Evolutionary conservation across 805 yeast species (phyloP).

Genomic region (Clavispora vitiphila): DNA sequence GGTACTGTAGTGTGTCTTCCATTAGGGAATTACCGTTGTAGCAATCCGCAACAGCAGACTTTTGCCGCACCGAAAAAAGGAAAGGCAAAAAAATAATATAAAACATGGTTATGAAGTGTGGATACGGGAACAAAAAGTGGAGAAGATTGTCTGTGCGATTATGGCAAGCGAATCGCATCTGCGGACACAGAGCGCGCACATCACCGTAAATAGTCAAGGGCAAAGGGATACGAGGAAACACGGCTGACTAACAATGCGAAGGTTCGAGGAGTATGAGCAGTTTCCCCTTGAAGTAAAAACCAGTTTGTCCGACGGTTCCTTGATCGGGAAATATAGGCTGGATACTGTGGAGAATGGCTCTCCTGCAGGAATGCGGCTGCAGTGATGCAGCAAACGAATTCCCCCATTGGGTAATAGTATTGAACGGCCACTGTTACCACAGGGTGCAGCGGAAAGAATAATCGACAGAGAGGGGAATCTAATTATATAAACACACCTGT

Average conservation of each 20-base stretch:
- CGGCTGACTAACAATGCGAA: not conserved
- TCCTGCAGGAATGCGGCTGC: constrained; percentile 1
- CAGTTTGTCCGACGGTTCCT: not conserved
- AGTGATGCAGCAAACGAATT: not conserved
- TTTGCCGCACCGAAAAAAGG: no score
- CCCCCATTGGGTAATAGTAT: constrained; percentile 4
- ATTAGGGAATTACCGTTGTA: no score
- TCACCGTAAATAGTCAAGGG: no score
- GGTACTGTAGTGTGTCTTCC: no score
- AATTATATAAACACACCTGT: not conserved
- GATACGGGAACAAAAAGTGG: no score
- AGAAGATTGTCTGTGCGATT: not conserved
- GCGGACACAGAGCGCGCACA: no score
- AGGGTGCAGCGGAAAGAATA: not conserved
- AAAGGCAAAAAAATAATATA: no score
- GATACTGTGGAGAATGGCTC: not conserved
- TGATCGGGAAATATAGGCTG: not conserved
- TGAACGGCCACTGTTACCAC: not conserved
- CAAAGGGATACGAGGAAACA: no score
- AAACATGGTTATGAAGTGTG: not conserved
- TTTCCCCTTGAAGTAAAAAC: not conserved
- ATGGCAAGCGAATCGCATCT: not conserved
- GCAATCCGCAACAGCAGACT: no score
- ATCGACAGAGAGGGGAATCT: not conserved
- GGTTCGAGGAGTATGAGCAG: not conserved